Base-by-base conservation (phyloP, 305 asterid species). In the Fraxinus ornus region DNA sequence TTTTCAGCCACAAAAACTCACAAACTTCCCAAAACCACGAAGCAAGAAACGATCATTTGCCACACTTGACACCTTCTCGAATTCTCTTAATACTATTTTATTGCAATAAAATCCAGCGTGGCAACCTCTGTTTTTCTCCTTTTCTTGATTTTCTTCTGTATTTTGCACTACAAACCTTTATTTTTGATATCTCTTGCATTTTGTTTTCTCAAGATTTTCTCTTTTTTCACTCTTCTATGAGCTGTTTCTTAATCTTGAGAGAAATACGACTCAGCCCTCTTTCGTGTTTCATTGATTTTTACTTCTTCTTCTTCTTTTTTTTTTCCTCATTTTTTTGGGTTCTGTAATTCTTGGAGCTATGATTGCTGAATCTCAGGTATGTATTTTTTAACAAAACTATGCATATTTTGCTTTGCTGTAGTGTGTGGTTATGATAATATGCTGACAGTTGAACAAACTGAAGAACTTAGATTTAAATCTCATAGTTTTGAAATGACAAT, bases 291-390 rank as follows among this genome's bases (percentile, higher is more conserved):
- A 17, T 33, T 85, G 73, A 66, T 52, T 84, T 64, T 41, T 75
- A 37, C 47, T 44, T 36, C 74, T 22, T 7, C 36, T 33, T 33
- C 36, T 33, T 33, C 6, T 4, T 33, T 4, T 33, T 33, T 33
- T 30, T 33, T 72, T 44, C 35, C 74, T 37, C 36, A 17, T 44
- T 57, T 74, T 36, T 44, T 41, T 36, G 52, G 75, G 26, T 7
- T 57, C 70, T 41, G 79, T 32, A 73, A 74, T 79, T 82, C 33
- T 77, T 84, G 85, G 80, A 85, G 85, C 85, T 71, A 93, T 93
- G 96, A 93, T 81, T 84, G 91, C 89, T 82, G 91, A 92, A 81
- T 86, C 89, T 79, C 84, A 86, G 93, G 96, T 93, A 83, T 85
- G 93, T 81, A 0, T 47, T 80, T 77, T 82, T 8, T 8, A 52